phyloP scores from a whole-genome alignment of 768 basidiomycete species.

The Leccinum boreale region DNA sequence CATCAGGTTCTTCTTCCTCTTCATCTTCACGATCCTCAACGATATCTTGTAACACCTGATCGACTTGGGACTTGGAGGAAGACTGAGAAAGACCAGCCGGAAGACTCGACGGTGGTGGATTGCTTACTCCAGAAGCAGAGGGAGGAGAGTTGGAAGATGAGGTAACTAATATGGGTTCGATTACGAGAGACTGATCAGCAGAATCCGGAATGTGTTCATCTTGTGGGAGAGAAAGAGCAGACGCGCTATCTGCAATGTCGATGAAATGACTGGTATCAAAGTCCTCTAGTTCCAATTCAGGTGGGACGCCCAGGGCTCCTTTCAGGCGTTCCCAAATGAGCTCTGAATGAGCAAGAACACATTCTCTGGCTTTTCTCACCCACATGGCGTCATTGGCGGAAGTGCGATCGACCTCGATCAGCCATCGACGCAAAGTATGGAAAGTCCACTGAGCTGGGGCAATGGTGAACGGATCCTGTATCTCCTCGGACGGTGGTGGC shows the following conservation, averaged over 20 bases:
- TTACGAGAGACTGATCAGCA: slow-evolving; percentile 27
- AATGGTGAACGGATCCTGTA: slow-evolving; percentile 36
- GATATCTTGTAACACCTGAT: slow-evolving; percentile 51
- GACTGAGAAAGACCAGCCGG: slow-evolving; percentile 30
- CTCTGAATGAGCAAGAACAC: slow-evolving; percentile 74
- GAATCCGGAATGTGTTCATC: not conserved
- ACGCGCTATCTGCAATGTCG: not conserved
- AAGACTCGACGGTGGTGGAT: slow-evolving; percentile 40
- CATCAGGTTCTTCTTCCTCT: slow-evolving; percentile 38
- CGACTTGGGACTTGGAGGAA: slow-evolving; percentile 23
- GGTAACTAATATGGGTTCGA: slow-evolving; percentile 53
- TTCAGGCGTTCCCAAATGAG: slow-evolving; percentile 92
- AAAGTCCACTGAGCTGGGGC: slow-evolving; percentile 74
- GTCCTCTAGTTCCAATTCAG: slow-evolving; percentile 73
- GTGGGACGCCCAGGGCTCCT: slow-evolving; percentile 82
- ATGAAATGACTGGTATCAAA: not conserved
- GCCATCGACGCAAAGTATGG: slow-evolving; percentile 61
- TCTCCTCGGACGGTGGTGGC: slow-evolving; percentile 24
- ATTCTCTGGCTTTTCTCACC: slow-evolving; percentile 69
- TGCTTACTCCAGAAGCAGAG: slow-evolving; percentile 18
- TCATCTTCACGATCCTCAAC: slow-evolving; percentile 49
- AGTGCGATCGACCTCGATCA: slow-evolving; percentile 61
- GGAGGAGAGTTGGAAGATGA: slow-evolving; percentile 22
- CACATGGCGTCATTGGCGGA: slow-evolving; percentile 68
- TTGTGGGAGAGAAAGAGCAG: not conserved